phyloP scores from a whole-genome alignment of 2,329 filamentous ascomycete species.

The Trichoderma hamatum region DNA sequence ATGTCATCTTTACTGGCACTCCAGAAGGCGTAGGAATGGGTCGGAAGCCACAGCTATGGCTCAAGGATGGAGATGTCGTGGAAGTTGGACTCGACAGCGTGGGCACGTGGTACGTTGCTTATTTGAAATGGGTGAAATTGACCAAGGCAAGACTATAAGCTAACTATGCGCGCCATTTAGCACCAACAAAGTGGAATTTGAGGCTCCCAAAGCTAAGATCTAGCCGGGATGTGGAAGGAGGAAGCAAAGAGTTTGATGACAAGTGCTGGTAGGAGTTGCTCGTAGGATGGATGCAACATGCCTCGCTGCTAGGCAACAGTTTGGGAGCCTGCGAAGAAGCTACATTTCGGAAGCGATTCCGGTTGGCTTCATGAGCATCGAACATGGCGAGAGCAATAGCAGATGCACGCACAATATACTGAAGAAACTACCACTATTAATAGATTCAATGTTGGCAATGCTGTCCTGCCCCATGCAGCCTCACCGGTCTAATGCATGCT shows the following conservation, averaged over 20 bases:
- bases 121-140: background rate
- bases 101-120: conserved; percentile 54
- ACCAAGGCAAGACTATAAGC: background rate
- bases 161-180: conserved; percentile 27
- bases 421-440: background rate
- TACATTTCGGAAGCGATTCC: background rate
- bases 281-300: background rate
- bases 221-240: conserved; percentile 26
- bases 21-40: conserved; percentile 74
- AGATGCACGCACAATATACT: background rate
- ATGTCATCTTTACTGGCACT: conserved; percentile 69
- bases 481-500: conserved; percentile 4
- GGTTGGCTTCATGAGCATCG: background rate
- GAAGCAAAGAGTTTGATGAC: background rate
- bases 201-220: conserved; percentile 36
- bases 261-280: background rate
- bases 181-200: conserved; percentile 41
- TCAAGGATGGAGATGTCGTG: conserved; percentile 71
- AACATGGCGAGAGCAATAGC: background rate
- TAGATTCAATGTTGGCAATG: background rate
- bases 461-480: conserved; percentile 3
- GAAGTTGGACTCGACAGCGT: conserved; percentile 69
- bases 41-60: conserved; percentile 65
- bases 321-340: background rate
- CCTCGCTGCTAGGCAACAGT: background rate